A percentile compares a stretch with the other conserved stretches of the same genome.
These are phyloP conservation scores for Cutaneotrichosporon sp. DNA, from an alignment of 1,284 basidiomycete species.

Conservation along the genomic window DNA sequence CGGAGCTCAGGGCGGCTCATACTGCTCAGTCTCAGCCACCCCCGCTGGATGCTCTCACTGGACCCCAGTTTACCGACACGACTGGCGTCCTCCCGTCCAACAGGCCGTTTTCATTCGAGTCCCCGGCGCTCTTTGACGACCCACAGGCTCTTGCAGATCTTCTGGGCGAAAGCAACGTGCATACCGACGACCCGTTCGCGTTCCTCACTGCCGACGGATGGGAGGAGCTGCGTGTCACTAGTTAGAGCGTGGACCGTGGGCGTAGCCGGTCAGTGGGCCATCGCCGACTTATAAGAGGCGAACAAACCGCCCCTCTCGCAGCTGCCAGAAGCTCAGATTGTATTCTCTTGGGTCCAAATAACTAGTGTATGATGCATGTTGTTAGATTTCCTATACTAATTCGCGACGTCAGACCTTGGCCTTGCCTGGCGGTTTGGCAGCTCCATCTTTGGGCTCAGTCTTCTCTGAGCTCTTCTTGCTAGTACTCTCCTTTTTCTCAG, in stretches of 20 bases:
- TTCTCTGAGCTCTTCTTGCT: too few species aligned
- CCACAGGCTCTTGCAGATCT: constrained; percentile 20
- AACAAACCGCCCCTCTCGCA: too few species aligned
- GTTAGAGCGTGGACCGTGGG: too few species aligned
- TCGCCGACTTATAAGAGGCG: too few species aligned
- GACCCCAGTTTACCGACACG: not conserved
- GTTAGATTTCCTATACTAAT: not conserved
- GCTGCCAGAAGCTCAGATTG: too few species aligned
- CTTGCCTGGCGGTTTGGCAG: not conserved
- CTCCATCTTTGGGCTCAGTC: too few species aligned
- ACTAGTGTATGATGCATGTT: too few species aligned
- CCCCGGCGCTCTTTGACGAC: constrained; percentile 16
- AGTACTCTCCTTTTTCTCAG: too few species aligned
- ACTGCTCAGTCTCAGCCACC: not conserved
- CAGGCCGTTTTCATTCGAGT: constrained; percentile 4
- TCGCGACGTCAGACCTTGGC: not conserved
- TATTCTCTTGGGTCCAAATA: too few species aligned
- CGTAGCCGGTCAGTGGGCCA: too few species aligned
- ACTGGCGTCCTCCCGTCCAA: not conserved
- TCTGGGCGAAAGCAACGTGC: constrained; percentile 19
- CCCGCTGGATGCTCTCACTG: not conserved
- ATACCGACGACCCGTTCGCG: constrained; percentile 26
- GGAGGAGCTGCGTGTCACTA: constrained; percentile 9
- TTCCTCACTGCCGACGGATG: constrained; percentile 20
- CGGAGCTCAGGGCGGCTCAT: not conserved